phyloP scores from a whole-genome alignment of 2,329 filamentous ascomycete species.

The Colletotrichum sansevieriae region DNA sequence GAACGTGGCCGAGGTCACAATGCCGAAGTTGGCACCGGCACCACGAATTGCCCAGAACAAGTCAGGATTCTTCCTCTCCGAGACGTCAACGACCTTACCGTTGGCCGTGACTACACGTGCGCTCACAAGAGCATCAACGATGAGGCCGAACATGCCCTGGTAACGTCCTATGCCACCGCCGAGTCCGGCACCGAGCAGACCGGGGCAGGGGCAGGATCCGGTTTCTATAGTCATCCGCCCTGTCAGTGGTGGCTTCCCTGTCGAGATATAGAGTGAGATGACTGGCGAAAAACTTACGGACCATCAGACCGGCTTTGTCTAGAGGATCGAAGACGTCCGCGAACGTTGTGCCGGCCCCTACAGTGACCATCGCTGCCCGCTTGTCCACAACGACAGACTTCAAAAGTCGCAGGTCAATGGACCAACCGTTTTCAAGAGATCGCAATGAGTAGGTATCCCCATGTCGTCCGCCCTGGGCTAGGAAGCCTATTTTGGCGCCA shows the following conservation, averaged over 20 bases:
- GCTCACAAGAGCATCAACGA: constrained; percentile 57
- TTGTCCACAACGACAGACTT: not conserved
- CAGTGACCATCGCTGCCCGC: not conserved
- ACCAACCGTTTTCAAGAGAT: not conserved
- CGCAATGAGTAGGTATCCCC: not conserved
- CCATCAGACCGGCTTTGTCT: not conserved
- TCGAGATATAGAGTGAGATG: too few relatives aligned
- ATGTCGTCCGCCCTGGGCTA: not conserved
- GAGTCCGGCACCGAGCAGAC: not conserved
- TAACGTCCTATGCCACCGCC: not conserved
- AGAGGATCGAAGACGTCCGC: not conserved
- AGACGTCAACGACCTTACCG: constrained; percentile 54
- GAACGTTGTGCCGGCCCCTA: not conserved
- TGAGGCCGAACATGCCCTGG: constrained; percentile 59
- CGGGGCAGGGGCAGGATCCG: not conserved
- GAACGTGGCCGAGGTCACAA: constrained; percentile 49
- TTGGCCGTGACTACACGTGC: constrained; percentile 55
- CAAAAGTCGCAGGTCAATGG: not conserved
- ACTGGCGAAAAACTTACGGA: not conserved
- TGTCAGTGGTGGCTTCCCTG: too few relatives aligned
- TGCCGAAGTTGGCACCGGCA: constrained; percentile 58
- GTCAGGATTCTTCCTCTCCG: constrained; percentile 56
- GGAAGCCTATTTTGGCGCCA: not conserved
- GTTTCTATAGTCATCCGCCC: too few relatives aligned
- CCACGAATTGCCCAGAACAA: constrained; percentile 58